Base-by-base conservation (phyloP, 495 filamentous ascomycete species). In the Pseudomonodictys pantanalensis region DNA sequence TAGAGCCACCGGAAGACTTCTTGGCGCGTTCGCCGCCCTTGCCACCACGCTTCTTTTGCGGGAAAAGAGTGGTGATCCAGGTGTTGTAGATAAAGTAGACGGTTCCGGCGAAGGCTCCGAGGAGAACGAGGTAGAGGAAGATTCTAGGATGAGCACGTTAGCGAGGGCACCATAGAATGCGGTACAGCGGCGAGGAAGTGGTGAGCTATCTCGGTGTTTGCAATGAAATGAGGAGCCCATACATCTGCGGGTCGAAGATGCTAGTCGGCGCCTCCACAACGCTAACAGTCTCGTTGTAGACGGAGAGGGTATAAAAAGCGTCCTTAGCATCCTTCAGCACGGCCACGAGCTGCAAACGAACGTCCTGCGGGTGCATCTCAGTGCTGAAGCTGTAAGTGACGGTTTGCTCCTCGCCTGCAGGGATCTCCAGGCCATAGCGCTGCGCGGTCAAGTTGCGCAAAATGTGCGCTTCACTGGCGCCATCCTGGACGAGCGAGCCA, bases 161-260 rank as follows among this genome's bases (percentile, higher is more conserved):
- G 30, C 1, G 33, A 11, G 11, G 10, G 20, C 33, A 10, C 28
- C 5, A 22, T 6, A 49, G 24, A 25, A 7, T 9, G 10, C 24
- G 46, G 11, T 25, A 10, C 7, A 9, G 12, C 10, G 25, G 46
- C 23, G 20, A 7, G 7, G 18, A 44, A 26, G 39, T 2, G 20
- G 18, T n/a, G 35, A 11, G 22, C 44, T 29, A 54, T 33, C 51
- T 7, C n/a, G 11, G 17, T 10, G 22, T 44, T 29, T 15, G 24
- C 25, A 30, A 23, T 2, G 44, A 7, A 15, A 35, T 18, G 23
- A 18, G 38, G 12, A 41, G 15, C 49, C 71, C 84, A 78, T 79
- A 96, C 92, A 96, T 92, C 71, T 97, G 92, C 52, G 93, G 93
- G 72, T 98, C 93, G 65, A 98, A 87, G 70, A 98, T 81, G 79